phyloP scores from a whole-genome alignment of 108 stramenopile species.

The Nannochloropsis gaditana region DNA sequence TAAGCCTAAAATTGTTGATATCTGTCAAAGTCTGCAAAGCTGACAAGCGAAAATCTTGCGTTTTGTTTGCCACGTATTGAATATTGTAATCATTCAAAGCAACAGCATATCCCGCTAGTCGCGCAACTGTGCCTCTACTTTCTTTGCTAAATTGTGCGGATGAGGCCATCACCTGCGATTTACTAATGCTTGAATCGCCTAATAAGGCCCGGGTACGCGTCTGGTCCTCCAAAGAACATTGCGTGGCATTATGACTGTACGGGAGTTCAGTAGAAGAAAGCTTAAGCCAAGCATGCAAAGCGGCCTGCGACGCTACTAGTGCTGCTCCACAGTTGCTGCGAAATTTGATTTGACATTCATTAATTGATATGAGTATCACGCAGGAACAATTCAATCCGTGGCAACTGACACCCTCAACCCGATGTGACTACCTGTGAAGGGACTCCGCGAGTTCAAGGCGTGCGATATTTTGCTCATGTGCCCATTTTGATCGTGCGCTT shows the following conservation, averaged over 20 bases:
- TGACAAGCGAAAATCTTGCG: not conserved
- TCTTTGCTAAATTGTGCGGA: conserved; percentile 2
- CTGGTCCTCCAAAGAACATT: not conserved
- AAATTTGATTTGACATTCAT: not conserved
- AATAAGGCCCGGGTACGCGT: not conserved
- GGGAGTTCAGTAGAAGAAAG: not conserved
- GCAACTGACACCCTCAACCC: no score
- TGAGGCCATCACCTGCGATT: not conserved
- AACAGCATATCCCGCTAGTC: not conserved
- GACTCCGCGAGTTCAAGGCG: not conserved
- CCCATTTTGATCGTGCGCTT: not conserved
- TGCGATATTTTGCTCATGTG: not conserved
- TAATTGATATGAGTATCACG: no score
- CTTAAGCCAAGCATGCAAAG: not conserved
- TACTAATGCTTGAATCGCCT: not conserved
- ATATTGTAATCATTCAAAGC: conserved; percentile 13
- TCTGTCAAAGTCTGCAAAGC: not conserved
- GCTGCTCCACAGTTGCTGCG: not conserved
- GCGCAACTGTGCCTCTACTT: not conserved
- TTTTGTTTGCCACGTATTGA: not conserved
- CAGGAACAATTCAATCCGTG: no score
- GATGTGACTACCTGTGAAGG: not conserved
- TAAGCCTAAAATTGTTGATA: not conserved
- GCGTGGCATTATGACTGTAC: not conserved
- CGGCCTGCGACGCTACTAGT: not conserved